Evolutionary conservation across 495 filamentous ascomycete genomes (phyloP).

Genomic region (Apodospora peruviana): DNA sequence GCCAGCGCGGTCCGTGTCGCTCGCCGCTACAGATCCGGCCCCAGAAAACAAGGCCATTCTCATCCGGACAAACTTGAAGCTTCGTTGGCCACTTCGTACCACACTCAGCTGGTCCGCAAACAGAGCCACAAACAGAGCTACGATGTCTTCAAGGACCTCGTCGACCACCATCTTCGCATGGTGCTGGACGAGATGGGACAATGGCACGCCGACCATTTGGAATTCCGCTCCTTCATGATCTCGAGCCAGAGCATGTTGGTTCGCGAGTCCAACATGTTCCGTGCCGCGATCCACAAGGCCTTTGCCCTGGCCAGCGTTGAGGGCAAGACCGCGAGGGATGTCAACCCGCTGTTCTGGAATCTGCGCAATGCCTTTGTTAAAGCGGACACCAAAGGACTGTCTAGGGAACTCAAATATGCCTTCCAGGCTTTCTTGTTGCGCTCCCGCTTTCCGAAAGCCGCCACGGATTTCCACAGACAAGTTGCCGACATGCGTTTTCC

Average conservation of each 20-base stretch:
- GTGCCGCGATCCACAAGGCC: slow-evolving; percentile 23
- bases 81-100: no score
- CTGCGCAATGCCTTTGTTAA: slow-evolving; percentile 54
- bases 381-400: slow-evolving; percentile 41
- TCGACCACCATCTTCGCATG: slow-evolving; percentile 10
- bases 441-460: slow-evolving; percentile 24
- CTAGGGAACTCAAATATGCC: slow-evolving; percentile 54
- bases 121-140: slow-evolving; percentile 15
- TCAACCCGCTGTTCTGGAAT: slow-evolving; percentile 47
- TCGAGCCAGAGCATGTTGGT: slow-evolving; percentile 22
- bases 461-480: slow-evolving; percentile 49
- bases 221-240: slow-evolving; percentile 30
- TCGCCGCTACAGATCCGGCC: background rate
- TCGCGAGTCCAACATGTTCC: slow-evolving; percentile 32
- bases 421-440: slow-evolving; percentile 48
- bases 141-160: slow-evolving; percentile 22
- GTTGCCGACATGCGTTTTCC: slow-evolving; percentile 79
- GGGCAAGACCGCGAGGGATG: slow-evolving; percentile 21
- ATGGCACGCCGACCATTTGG: slow-evolving; percentile 9
- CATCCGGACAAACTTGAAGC: no score
- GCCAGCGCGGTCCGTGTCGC: slow-evolving; percentile 5
- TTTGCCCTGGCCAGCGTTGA: slow-evolving; percentile 29
- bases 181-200: slow-evolving; percentile 11
- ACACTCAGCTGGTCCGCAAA: no score
- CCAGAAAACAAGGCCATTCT: background rate